phyloP scores from a whole-genome alignment of 139 green algal species.

The Zygnema circumcarinatum region DNA sequence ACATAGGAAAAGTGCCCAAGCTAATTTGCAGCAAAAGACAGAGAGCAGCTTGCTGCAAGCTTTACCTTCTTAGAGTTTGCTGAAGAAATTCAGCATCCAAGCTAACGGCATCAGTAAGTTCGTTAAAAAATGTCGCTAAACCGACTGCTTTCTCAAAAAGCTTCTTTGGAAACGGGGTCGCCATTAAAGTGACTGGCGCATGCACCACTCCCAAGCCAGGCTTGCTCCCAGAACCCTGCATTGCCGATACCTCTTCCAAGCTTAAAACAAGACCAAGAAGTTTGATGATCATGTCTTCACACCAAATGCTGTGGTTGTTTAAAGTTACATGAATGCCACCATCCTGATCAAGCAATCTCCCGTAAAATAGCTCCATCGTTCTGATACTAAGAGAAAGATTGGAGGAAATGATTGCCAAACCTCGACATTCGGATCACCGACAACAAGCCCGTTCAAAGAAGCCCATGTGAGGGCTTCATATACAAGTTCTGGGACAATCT shows the following conservation, averaged over 20 bases:
- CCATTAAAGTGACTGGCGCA: slow-evolving; percentile 85
- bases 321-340: neutral
- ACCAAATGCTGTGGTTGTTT: neutral
- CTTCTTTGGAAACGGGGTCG: slow-evolving; percentile 79
- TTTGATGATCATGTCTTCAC: neutral
- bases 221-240: neutral
- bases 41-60: too few species aligned
- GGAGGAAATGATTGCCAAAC: too few species aligned
- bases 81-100: slow-evolving; percentile 80
- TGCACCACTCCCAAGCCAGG: slow-evolving; percentile 42
- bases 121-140: slow-evolving; percentile 81
- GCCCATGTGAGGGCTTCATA: slow-evolving; percentile 16
- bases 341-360: neutral
- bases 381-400: too few species aligned
- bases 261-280: neutral
- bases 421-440: slow-evolving; percentile 17
- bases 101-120: slow-evolving; percentile 80
- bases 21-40: too few species aligned
- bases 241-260: too few species aligned
- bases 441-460: slow-evolving; percentile 39
- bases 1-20: too few species aligned
- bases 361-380: too few species aligned
- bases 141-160: slow-evolving; percentile 65
- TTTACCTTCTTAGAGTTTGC: slow-evolving; percentile 68
- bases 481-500: neutral